Base-by-base conservation (phyloP, 331 rosid genomes). In the Ulmus americana region DNA sequence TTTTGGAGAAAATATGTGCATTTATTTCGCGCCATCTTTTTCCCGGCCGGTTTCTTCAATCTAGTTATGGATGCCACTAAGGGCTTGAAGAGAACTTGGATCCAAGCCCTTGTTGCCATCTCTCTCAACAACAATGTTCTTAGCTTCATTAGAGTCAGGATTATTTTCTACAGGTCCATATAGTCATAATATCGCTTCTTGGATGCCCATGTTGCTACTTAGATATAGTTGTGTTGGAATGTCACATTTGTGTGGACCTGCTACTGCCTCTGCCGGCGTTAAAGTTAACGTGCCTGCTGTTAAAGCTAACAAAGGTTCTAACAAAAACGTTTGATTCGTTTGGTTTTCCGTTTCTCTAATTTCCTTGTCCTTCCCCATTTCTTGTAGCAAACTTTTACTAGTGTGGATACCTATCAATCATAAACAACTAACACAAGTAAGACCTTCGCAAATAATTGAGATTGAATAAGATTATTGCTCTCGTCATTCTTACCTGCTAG, bases 201-300 rank as follows among this genome's bases (percentile, higher is more conserved):
- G 84, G 51, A 83, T 76, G 41, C 85, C 86, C 11, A 81, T 84
- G 55, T 92, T 81, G 76, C 84, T 74, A 55, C 78, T 79, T 14
- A 89, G 95, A 72, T 92, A 92, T 70, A 87, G 65, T 57, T 85
- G 95, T 10, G 83, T 82, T n/a, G 91, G 95, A 16, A 92, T 81
- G 40, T 89, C 97, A 6, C 97, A 86, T 75, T 83, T 92, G 72
- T 86, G 96, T 59, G 86, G 88, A 73, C 70, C 72, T 38, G 94
- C 75, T 11, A 84, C 95, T 0, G 88, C 59, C 10, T 88, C 96
- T 12, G 85, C 42, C 35, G 84, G 88, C 2, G 87, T 76, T 74
- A 77, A 71, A 67, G 79, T 76, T 69, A 89, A 74, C 51, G 95
- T 82, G 46, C 82, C 85, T 6, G 90, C 85, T 6, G 90, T 83